Conservation (phyloP, 805 yeast species). For the Saccharomycopsis fodiens region DNA sequence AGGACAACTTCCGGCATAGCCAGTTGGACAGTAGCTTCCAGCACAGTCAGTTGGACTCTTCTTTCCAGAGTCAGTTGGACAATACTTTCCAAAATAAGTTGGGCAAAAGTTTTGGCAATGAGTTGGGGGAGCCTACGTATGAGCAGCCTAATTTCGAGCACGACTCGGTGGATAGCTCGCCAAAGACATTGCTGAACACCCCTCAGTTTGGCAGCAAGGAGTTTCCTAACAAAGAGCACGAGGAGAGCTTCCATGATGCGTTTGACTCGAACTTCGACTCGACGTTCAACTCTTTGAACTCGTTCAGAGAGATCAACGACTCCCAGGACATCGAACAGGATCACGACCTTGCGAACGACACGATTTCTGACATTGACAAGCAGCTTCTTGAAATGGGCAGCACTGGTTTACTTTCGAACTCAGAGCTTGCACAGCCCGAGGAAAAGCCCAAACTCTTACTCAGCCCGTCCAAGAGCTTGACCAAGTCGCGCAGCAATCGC, state of each 20-base stretch:
- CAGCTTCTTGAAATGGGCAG: conserved; percentile 8
- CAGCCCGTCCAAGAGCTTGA: conserved; percentile 16
- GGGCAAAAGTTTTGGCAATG: no score
- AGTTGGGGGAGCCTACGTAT: not conserved
- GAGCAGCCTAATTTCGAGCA: no score
- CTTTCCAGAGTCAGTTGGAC: no score
- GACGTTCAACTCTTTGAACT: no score
- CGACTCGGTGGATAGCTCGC: no score
- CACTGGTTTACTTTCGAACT: not conserved
- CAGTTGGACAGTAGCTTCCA: not conserved
- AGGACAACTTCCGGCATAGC: not conserved
- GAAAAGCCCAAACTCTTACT: conserved; percentile 9
- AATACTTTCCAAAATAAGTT: no score
- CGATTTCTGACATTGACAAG: conserved; percentile 10
- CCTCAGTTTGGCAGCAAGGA: no score
- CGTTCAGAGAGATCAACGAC: not conserved
- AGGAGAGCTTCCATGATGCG: no score
- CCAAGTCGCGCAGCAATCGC: conserved; percentile 5
- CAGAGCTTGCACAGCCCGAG: not conserved
- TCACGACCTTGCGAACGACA: not conserved
- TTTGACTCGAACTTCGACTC: no score
- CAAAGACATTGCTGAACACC: no score
- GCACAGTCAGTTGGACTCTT: not conserved
- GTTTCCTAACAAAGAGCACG: no score
- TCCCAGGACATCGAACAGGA: not conserved